Conservation (phyloP, 2,329 filamentous ascomycete genomes). For the Phialophora tarda region DNA sequence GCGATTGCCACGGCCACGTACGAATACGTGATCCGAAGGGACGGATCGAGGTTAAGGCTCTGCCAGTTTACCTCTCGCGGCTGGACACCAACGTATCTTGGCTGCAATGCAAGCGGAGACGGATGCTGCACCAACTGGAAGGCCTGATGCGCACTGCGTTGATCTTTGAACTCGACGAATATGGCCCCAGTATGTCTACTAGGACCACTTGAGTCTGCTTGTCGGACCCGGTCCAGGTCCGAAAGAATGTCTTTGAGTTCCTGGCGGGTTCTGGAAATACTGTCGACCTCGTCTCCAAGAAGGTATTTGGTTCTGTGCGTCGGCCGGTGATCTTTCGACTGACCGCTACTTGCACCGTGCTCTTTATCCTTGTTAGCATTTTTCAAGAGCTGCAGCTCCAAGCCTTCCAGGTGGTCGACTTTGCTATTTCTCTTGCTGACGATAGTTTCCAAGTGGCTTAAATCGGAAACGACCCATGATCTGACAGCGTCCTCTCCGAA, state of each 20-base stretch:
- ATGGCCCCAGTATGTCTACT: constrained; percentile 63
- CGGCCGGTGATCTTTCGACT: constrained; percentile 58
- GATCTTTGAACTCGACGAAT: constrained; percentile 86
- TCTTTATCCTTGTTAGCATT: constrained; percentile 61
- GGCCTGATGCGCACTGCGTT: constrained; percentile 82
- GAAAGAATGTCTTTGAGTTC: constrained; percentile 75
- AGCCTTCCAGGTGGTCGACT: constrained; percentile 77
- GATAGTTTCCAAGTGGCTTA: constrained; percentile 75
- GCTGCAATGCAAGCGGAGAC: constrained; percentile 79
- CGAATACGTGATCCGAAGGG: constrained; percentile 63
- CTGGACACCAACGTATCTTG: constrained; percentile 79
- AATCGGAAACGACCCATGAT: constrained; percentile 82
- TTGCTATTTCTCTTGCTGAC: constrained; percentile 79
- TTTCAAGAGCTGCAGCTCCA: constrained; percentile 87
- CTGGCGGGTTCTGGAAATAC: constrained; percentile 70
- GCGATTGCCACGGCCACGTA: constrained; percentile 72
- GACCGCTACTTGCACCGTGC: constrained; percentile 1
- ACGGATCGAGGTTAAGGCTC: constrained; percentile 76
- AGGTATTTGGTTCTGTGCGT: constrained; percentile 71
- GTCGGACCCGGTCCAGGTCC: constrained; percentile 63
- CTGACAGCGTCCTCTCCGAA: constrained; percentile 78
- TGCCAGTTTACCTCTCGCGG: constrained; percentile 90
- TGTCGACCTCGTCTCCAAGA: constrained; percentile 59
- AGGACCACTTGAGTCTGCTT: constrained; percentile 21
- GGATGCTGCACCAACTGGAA: constrained; percentile 62